Percentiles rank a stretch among this genome's conserved stretches.
Evolutionary conservation across 352 stramenopile species (phyloP).

Genomic region (Albugo laibachii): DNA sequence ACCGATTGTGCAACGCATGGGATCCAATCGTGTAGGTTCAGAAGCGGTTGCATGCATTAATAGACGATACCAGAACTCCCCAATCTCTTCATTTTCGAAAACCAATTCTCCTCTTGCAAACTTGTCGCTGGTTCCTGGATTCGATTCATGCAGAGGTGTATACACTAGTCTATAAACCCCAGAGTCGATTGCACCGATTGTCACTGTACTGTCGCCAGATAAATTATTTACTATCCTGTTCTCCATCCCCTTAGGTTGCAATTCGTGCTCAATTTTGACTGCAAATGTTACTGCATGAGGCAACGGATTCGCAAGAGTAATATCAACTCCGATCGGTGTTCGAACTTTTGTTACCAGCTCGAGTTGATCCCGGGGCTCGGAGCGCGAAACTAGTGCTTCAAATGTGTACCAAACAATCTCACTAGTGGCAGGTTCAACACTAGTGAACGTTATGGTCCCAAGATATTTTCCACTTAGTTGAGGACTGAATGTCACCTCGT

Average conservation of each 20-base stretch:
- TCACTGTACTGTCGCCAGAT: constrained; percentile 53
- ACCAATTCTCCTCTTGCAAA: constrained; percentile 47
- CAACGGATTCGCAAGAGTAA: constrained; percentile 80
- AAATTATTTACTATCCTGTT: constrained; percentile 8
- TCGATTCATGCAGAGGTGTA: constrained; percentile 43
- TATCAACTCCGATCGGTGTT: constrained; percentile 73
- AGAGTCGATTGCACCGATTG: constrained; percentile 36
- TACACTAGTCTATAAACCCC: constrained; percentile 85
- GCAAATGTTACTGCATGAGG: constrained; percentile 66
- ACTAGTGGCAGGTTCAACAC: constrained; percentile 21
- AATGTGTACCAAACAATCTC: constrained; percentile 89
- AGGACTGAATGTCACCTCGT: constrained; percentile 74
- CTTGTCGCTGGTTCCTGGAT: constrained; percentile 9
- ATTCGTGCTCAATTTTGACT: constrained; percentile 18
- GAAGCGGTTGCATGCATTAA: constrained; percentile 45
- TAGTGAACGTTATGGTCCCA: constrained; percentile 85
- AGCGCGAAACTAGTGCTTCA: constrained; percentile 60
- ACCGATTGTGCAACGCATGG: constrained; percentile 75
- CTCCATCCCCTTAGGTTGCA: constrained; percentile 57
- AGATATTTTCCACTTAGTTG: constrained; percentile 82
- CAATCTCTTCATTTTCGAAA: constrained; percentile 80
- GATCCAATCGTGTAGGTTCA: constrained; percentile 21
- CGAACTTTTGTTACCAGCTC: constrained; percentile 71
- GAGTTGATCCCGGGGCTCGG: constrained; percentile 55
- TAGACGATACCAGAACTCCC: constrained; percentile 89